phyloP scores from a whole-genome alignment of 371 early-diverging fungal genomes.

The Catenaria anguillulae region DNA sequence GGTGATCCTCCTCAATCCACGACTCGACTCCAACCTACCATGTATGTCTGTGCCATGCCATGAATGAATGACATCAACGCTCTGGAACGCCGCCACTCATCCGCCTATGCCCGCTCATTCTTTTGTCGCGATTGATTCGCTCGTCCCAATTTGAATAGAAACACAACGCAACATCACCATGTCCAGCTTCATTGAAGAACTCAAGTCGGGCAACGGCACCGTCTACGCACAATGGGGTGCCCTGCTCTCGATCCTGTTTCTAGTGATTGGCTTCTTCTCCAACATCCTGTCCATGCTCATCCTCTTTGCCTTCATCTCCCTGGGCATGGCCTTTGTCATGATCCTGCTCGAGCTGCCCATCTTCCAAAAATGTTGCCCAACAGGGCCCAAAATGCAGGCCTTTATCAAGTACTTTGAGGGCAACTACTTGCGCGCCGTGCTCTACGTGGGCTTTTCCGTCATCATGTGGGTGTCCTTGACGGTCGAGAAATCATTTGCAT shows the following conservation, averaged over 20 bases:
- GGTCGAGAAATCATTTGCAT: background rate
- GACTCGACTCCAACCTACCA: too few species aligned
- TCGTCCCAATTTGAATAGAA: too few species aligned
- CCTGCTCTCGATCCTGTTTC: background rate
- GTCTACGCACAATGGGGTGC: conserved; percentile 1
- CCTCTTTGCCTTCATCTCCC: background rate
- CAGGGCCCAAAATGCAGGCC: background rate
- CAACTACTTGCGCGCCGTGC: background rate
- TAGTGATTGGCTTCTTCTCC: background rate
- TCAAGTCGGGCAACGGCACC: conserved; percentile 6
- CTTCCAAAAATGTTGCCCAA: background rate
- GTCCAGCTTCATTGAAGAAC: background rate
- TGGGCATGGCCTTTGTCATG: background rate
- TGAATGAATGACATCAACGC: too few species aligned
- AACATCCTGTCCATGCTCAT: background rate
- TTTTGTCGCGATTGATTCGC: too few species aligned
- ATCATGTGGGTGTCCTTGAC: background rate
- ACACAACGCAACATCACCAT: too few species aligned
- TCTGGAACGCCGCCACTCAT: too few species aligned
- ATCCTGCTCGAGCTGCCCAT: background rate
- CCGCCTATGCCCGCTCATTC: too few species aligned
- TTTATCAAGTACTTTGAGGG: conserved; percentile 4
- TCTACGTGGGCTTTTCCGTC: background rate
- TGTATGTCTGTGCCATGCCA: too few species aligned
- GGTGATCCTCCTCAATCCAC: too few species aligned